Conservation (phyloP, 2,329 filamentous ascomycete species). For the Cytospora piceae region DNA sequence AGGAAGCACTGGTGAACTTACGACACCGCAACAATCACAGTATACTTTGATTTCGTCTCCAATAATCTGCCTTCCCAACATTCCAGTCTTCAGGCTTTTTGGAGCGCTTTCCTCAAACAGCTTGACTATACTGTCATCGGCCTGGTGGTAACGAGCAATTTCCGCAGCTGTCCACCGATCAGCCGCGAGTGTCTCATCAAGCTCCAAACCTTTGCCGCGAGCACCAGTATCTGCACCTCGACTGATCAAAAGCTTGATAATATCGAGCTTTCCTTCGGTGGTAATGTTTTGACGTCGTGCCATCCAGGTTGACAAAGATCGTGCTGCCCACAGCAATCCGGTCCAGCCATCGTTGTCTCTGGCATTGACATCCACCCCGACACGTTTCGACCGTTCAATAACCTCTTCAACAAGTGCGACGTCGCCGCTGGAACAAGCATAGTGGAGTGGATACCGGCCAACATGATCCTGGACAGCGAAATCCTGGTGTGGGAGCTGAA, state of each 20-base stretch:
- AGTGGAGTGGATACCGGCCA: conserved; percentile 4
- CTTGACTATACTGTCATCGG: neutral
- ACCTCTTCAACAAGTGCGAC: neutral
- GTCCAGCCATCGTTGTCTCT: conserved; percentile 14
- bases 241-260: neutral
- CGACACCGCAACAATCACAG: neutral
- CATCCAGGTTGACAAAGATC: neutral
- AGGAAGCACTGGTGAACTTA: neutral
- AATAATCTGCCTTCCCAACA: too few relatives aligned
- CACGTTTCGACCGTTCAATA: neutral
- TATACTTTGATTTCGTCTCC: neutral
- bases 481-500: neutral
- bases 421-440: neutral
- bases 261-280: neutral
- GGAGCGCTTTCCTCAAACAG: neutral
- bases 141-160: conserved; percentile 5
- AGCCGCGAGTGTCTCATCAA: neutral
- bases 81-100: neutral
- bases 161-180: neutral
- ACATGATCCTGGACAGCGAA: neutral
- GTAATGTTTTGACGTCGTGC: neutral
- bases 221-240: neutral
- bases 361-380: neutral
- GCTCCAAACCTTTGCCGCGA: neutral
- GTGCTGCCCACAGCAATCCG: conserved; percentile 3